These are phyloP conservation scores for Fusarium pseudocircinatum DNA, from an alignment of 2,329 filamentous ascomycete species.

Conservation along the genomic window DNA sequence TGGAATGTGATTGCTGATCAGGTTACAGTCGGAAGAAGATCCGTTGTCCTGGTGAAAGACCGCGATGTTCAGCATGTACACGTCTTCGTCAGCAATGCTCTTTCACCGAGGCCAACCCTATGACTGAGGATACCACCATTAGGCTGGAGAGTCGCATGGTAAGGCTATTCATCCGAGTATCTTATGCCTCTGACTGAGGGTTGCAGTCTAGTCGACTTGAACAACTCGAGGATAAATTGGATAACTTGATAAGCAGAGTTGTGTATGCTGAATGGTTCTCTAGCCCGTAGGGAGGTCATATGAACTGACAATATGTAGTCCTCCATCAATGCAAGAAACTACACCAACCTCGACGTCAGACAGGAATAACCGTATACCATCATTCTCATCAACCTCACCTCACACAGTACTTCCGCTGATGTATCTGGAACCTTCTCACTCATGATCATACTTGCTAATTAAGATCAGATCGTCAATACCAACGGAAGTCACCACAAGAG, in stretches of 20 bases:
- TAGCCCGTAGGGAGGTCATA: fast-evolving
- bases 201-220: constrained; percentile 7
- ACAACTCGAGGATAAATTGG: constrained; percentile 28
- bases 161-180: fast-evolving
- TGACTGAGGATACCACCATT: neutral
- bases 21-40: constrained; percentile 22
- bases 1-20: neutral
- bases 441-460: neutral
- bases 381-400: neutral
- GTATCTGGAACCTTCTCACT: too few species aligned
- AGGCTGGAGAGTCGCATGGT: constrained; percentile 3
- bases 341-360: neutral
- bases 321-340: neutral
- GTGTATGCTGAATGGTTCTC: neutral
- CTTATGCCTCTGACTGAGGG: neutral
- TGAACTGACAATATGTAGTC: neutral
- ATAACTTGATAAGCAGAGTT: constrained; percentile 14
- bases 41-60: constrained; percentile 26
- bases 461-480: neutral
- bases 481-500: neutral
- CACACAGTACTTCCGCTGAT: neutral
- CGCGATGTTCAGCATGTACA: constrained; percentile 24
- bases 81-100: constrained; percentile 15
- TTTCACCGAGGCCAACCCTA: neutral
- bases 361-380: neutral